phyloP scores from a whole-genome alignment of 305 asterid species.

The Nicotiana rustica region DNA sequence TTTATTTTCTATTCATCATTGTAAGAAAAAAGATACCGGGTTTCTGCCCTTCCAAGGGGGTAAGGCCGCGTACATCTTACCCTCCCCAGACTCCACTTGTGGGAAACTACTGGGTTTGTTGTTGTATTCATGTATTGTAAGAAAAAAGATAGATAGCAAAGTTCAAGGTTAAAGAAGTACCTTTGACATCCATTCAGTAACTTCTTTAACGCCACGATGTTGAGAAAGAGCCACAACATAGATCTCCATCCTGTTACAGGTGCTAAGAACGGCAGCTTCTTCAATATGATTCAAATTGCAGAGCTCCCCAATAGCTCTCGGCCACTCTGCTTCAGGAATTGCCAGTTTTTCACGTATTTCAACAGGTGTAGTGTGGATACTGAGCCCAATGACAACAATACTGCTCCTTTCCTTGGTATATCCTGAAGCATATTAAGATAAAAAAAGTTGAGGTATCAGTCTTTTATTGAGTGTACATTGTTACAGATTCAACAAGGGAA shows the following conservation, averaged over 20 bases:
- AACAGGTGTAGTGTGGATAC: conserved; percentile 85
- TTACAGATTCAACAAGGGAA: not conserved
- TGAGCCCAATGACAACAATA: conserved; percentile 89
- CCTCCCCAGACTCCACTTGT: too few species aligned
- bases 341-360: conserved; percentile 97
- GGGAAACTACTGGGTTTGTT: too few species aligned
- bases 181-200: conserved; percentile 99
- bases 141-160: not conserved
- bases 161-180: conserved; percentile 45
- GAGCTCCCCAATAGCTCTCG: conserved; percentile 83
- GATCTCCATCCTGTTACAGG: conserved; percentile 97
- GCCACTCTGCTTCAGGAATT: conserved; percentile 98
- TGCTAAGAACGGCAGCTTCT: conserved; percentile 98
- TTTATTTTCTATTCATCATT: not conserved
- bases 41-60: too few species aligned
- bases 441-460: not conserved
- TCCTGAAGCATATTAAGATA: conserved; percentile 53
- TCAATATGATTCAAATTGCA: conserved; percentile 93
- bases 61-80: too few species aligned
- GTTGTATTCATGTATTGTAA: not conserved
- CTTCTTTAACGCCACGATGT: conserved; percentile 97
- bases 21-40: not conserved
- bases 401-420: conserved; percentile 95
- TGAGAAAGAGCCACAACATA: conserved; percentile 96
- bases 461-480: not conserved